phyloP scores from a whole-genome alignment of 2,329 filamentous ascomycete species.

The Talaromyces rugulosus region DNA sequence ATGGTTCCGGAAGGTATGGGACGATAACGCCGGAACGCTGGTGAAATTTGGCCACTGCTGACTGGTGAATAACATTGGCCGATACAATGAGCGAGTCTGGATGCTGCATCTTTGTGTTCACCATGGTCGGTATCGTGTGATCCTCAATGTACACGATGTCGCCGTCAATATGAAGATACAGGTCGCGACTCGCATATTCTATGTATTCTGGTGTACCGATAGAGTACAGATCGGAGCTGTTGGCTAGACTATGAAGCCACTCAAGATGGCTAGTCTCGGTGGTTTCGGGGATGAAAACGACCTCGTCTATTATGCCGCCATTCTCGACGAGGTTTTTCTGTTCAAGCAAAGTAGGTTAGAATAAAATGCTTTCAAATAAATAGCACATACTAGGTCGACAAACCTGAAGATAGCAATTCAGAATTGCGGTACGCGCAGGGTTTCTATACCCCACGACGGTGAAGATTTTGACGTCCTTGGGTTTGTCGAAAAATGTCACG shows the following conservation, averaged over 20 bases:
- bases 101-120: conserved; percentile 50
- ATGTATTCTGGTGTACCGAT: conserved; percentile 9
- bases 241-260: conserved; percentile 32
- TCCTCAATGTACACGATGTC: conserved; percentile 42
- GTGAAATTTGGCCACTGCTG: conserved; percentile 52
- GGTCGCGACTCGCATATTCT: conserved; percentile 21
- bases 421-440: conserved; percentile 29
- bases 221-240: conserved; percentile 26
- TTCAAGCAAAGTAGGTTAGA: neutral
- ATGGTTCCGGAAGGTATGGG: conserved; percentile 38
- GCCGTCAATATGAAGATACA: conserved; percentile 44
- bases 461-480: conserved; percentile 31
- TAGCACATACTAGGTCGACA: neutral
- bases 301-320: conserved; percentile 39
- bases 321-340: conserved; percentile 37
- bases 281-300: conserved; percentile 41
- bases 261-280: conserved; percentile 29
- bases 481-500: conserved; percentile 27
- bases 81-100: conserved; percentile 51
- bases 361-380: neutral
- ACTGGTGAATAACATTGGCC: conserved; percentile 56
- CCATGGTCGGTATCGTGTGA: conserved; percentile 49
- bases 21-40: conserved; percentile 50
- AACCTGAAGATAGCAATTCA: conserved; percentile 41
- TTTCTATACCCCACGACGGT: conserved; percentile 38